Evolutionary conservation across 805 yeast genomes (phyloP), one percentile per base, ranked within the genome.

Genomic region (Wickerhamiella brachini): DNA sequence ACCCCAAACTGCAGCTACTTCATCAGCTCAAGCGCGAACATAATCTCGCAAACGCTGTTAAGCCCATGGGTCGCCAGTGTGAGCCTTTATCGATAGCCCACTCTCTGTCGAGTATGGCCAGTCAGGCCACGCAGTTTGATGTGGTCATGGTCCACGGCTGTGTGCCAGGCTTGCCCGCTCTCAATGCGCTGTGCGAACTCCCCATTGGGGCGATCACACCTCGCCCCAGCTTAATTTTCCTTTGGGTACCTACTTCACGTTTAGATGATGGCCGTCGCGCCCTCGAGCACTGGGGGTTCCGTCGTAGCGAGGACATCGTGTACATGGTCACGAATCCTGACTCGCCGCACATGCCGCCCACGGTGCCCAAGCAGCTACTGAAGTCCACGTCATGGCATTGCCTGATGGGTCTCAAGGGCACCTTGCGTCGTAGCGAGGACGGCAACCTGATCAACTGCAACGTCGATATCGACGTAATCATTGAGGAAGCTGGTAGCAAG

Each of bases 341-440:
- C 26, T 81, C 93, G 0, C 79, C 79, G 1, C 79, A 77, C 60
- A 80, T 77, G 55, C 93, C 93, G 61, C 66, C 38, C 66, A 17
- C 22, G 1, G 7, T 18, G 7, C 77, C 74, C 17, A 71, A 71
- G 34, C 58, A 72, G 1, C 62, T 85, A 23, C 72, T 85, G 51
- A 80, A 78, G 53, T 78, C 81, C 53, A 53, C 62, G 1, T 80
- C 84, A 65, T 89, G 96, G 95, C 97, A 90, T 67, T 89, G 97
- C 61, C 84, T 95, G 85, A 88, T 89, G 96, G 90, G 96, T 59
- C 84, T 89, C 49, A 89, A 95, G 2, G 97, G 97, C 2, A 89
- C 97, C 0, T 90, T 89, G 7, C 73, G 95, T 61, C 75, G 97
- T 59, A 78, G 94, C 1, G 79, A 81, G 0, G 97, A 89, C 67